Evolutionary conservation across 768 basidiomycete genomes (phyloP).

Genomic region (button mushroom (Agaricus bisporus)): DNA sequence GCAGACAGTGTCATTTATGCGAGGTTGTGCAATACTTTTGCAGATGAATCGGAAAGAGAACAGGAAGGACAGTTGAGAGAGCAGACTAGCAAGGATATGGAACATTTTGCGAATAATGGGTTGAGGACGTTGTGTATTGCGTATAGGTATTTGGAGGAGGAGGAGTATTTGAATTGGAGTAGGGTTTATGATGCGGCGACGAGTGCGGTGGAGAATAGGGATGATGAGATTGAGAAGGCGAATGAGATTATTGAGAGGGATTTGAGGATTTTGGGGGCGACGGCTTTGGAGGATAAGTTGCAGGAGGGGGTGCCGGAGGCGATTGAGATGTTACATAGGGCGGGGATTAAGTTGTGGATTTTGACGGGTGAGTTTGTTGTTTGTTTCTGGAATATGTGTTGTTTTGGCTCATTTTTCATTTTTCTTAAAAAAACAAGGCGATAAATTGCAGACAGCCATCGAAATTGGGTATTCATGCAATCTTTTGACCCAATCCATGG

Average conservation of each 20-base stretch:
- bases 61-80: constrained; percentile 73
- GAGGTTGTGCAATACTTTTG: constrained; percentile 36
- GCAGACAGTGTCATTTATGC: constrained; percentile 94
- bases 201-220: constrained; percentile 69
- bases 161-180: constrained; percentile 81
- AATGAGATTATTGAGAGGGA: constrained; percentile 80
- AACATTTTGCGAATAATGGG: constrained; percentile 89
- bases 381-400: constrained; percentile 1
- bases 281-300: constrained; percentile 94
- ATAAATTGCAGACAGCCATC: constrained; percentile 97
- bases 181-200: constrained; percentile 78
- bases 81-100: constrained; percentile 82
- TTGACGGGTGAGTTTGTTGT: constrained; percentile 60
- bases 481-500: constrained; percentile 89
- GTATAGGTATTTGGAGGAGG: constrained; percentile 69
- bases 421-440: constrained; percentile 54
- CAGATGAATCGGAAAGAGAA: constrained; percentile 33
- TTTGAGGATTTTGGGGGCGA: constrained; percentile 84
- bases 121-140: constrained; percentile 89
- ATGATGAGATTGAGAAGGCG: constrained; percentile 89
- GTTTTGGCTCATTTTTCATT: not conserved
- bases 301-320: constrained; percentile 97
- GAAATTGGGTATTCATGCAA: constrained; percentile 98
- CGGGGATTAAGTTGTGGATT: constrained; percentile 98
- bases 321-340: constrained; percentile 84